Evolutionary conservation across 1,284 basidiomycete genomes (phyloP), one percentile per base, ranked within the genome.

Genomic region (Moesziomyces antarcticus): DNA sequence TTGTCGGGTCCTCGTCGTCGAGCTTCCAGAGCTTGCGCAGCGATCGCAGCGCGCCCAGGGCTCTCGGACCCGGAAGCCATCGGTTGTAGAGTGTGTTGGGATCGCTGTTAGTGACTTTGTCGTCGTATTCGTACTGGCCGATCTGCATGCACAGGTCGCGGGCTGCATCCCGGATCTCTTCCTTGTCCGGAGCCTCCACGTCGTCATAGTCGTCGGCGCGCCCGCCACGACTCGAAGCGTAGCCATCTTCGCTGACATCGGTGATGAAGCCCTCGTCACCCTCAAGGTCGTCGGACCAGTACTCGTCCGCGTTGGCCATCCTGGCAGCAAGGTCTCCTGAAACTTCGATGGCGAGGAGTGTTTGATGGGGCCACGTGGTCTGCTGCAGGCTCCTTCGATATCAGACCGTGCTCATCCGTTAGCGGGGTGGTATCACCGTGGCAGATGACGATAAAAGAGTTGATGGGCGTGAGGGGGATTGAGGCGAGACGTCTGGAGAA

Each of bases 11-110:
- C 11, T 78, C 75, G 47, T 81, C 81, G 61, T 83, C 81, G 40
- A 80, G 64, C 41, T 77, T 74, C 79, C 80, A 83, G 6, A 84
- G 73, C 46, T 73, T 78, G 9, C 81, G 75, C 3, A 83, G 61
- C 49, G 82, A 81, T 14, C 82, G 68, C 41, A 84, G 55, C 25
- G 81, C 80, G 24, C 75, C 73, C 24, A 66, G 42, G 25, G 58
- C 68, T 52, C 80, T 63, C 20, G 80, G 60, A 46, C 80, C 79
- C 48, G 80, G 82, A 44, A 82, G 73, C 40, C 82, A 82, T 9
- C 81, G 64, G 7, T 60, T 54, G 41, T 80, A 83, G 24, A 70
- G 53, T 30, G 51, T 52, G 49, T 47, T 55, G 20, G 48, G 21
- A 18, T 55, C 49, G 2, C 51, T 25, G 1, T 56, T 66, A 21